Percentiles rank a stretch among this genome's conserved stretches.
Evolutionary conservation across 2,329 filamentous ascomycete genomes (phyloP).

Genomic region (Aspergillus pseudoglaucus): DNA sequence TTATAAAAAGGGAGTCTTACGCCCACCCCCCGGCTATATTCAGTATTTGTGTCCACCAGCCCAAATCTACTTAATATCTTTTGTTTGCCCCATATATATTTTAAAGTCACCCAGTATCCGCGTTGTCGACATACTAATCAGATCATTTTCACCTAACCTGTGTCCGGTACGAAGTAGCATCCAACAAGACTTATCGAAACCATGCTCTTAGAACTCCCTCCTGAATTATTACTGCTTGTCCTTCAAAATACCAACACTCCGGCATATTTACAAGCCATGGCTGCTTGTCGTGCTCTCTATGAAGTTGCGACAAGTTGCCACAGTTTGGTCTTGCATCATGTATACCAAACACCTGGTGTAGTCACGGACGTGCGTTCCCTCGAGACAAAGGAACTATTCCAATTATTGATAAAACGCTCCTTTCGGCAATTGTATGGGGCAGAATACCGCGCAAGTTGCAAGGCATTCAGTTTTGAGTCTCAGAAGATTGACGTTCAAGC

Average conservation of each 20-base stretch:
- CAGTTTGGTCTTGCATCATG: conserved; percentile 31
- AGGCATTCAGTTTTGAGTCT: conserved; percentile 19
- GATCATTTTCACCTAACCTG: no score
- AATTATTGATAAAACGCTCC: conserved; percentile 24
- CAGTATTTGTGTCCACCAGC: no score
- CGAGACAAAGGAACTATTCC: conserved; percentile 24
- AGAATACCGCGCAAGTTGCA: conserved; percentile 26
- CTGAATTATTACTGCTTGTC: conserved; percentile 35
- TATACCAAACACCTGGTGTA: conserved; percentile 29
- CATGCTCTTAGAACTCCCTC: conserved; percentile 32
- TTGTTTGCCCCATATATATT: no score
- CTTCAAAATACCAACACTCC: conserved; percentile 27
- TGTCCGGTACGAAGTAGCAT: no score
- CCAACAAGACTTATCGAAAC: background rate
- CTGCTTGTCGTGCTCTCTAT: conserved; percentile 31
- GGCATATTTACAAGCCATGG: conserved; percentile 32
- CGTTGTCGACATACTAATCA: no score
- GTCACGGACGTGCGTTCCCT: conserved; percentile 12
- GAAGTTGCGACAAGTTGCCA: conserved; percentile 28
- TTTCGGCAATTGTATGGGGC: conserved; percentile 30
- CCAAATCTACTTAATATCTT: no score
- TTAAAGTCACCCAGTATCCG: no score
- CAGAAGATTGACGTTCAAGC: conserved; percentile 27
- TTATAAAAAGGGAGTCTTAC: no score
- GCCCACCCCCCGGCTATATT: no score